These are phyloP conservation scores for Suhomyces tanzawaensis DNA, from an alignment of 805 yeast species.

Conservation along the genomic window DNA sequence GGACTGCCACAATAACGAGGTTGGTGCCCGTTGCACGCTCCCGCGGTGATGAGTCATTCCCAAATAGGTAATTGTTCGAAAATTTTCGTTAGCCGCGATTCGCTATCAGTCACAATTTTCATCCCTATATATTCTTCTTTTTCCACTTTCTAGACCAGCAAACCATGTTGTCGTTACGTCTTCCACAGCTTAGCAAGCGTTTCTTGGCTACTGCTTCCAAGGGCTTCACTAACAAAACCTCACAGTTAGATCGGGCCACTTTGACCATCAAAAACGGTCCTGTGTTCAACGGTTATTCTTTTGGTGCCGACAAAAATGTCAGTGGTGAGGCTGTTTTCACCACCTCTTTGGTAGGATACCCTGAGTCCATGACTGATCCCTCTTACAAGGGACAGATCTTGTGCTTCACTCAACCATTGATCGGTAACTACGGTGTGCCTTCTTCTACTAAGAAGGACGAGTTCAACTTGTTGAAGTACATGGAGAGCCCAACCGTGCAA, in stretches of 20 bases:
- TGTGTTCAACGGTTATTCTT: conserved; percentile 86
- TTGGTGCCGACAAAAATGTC: conserved; percentile 89
- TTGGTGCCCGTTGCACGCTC: no score
- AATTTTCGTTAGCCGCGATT: conserved; percentile 32
- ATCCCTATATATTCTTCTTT: conserved; percentile 2
- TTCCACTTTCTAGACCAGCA: background rate
- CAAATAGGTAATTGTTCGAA: conserved; percentile 20
- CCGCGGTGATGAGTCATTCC: conserved; percentile 25
- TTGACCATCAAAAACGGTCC: conserved; percentile 92
- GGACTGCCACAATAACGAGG: no score
- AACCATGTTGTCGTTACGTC: conserved; percentile 1
- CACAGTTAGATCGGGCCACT: conserved; percentile 74
- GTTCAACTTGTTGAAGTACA: conserved; percentile 79
- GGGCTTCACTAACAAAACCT: conserved; percentile 32
- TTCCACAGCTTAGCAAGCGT: conserved; percentile 14
- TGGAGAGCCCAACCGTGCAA: conserved; percentile 89
- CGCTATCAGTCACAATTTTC: conserved; percentile 24
- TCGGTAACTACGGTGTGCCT: conserved; percentile 99
- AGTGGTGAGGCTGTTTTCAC: conserved; percentile 98
- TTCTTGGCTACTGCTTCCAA: conserved; percentile 36
- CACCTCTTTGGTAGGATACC: conserved; percentile 96
- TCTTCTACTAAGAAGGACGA: conserved; percentile 77
- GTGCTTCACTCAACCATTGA: conserved; percentile 94
- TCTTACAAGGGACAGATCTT: conserved; percentile 96
- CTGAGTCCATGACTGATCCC: conserved; percentile 99